Conservation (phyloP, 2,329 filamentous ascomycete genomes). For the Talaromyces sp. region DNA sequence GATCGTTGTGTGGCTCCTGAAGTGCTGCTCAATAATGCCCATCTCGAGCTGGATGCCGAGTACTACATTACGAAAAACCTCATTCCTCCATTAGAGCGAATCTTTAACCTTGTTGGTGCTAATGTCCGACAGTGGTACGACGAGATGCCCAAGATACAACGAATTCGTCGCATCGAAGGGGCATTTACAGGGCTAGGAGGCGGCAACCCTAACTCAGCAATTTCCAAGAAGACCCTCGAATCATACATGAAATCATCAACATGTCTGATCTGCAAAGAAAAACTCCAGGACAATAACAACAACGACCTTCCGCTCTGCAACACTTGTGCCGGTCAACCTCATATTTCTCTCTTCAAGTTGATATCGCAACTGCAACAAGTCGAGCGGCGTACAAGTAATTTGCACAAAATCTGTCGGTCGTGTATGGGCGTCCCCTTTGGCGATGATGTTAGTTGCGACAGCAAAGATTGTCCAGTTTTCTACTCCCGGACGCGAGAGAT, state of each 20-base stretch:
- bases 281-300: conserved; percentile 43
- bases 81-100: conserved; percentile 89
- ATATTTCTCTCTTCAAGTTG: conserved; percentile 62
- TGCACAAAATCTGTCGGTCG: conserved; percentile 71
- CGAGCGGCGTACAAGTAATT: conserved; percentile 62
- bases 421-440: conserved; percentile 71
- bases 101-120: conserved; percentile 93
- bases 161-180: conserved; percentile 62
- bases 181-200: conserved; percentile 26
- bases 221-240: conserved; percentile 72
- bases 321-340: conserved; percentile 37
- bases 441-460: conserved; percentile 83
- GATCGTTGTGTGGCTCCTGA: conserved; percentile 91
- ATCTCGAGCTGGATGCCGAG: conserved; percentile 81
- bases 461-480: conserved; percentile 88
- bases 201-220: conserved; percentile 19
- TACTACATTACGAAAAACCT: conserved; percentile 97
- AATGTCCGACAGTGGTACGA: conserved; percentile 91
- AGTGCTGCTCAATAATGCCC: conserved; percentile 69
- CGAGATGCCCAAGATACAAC: conserved; percentile 89
- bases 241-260: conserved; percentile 81
- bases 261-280: conserved; percentile 71
- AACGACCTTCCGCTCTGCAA: conserved; percentile 43
- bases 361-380: conserved; percentile 59
- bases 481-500: conserved; percentile 54